Evolutionary conservation across 352 stramenopile genomes (phyloP), one percentile per base, ranked within the genome.

Genomic region (Pythium dissotocum): DNA sequence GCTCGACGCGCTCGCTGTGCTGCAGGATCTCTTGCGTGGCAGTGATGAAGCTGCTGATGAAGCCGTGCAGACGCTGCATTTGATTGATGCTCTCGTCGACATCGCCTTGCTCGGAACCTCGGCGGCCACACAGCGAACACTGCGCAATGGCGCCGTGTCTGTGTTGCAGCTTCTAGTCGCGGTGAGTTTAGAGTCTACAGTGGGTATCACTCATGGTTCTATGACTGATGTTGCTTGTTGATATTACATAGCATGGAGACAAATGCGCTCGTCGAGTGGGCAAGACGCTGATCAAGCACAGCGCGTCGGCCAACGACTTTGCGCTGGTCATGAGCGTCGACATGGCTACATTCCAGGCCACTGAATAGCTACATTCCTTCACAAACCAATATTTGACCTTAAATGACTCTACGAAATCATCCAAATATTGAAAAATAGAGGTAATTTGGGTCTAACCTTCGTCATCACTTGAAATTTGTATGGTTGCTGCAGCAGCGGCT

Each of bases 61-160:
- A 8, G 61, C 90, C 14, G 64, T 83, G 14, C 82, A 91, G 66
- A 80, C 77, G 6, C 65, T 91, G n/a, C 71, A 74, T 10, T 72
- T 90, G 69, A 56, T 89, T 12, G 63, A 85, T 35, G 71, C 75
- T n/a, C 69, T 91, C 10, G 48, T 78, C 9, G 68, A 71, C 13
- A 68, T 83, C 13, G 61, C 61, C 26, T 12, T 62, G 42, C 56
- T 9, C 6, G 13, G 30, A 1, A 44, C 42, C 13, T 16, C 38
- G 10, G 2, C 18, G 2, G 24, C 49, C 2, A 10, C 46, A 2
- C 8, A 38, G 14, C 26, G 46, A n/a, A 33, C n/a, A 4, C 30
- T 74, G 8, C 68, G 68, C 32, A 38, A 55, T 46, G 12, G 32
- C 6, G 53, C 63, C 4, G 53, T 75, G 0, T 62, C 72, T 1